These are phyloP conservation scores for Hanseniaspora guilliermondii DNA, from an alignment of 805 yeast genomes.

Conservation along the genomic window DNA sequence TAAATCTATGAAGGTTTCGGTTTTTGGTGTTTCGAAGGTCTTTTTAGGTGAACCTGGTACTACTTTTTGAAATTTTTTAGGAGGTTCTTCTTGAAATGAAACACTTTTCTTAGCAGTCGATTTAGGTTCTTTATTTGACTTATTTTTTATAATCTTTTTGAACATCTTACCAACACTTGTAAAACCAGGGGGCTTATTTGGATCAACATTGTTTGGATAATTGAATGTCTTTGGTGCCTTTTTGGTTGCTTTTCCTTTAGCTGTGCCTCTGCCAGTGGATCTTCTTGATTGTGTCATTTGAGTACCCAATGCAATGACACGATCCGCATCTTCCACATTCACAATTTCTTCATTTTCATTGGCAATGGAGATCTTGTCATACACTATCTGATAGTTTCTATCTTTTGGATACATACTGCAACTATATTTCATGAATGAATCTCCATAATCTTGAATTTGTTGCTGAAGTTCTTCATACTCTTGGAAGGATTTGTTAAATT, in stretches of 20 bases:
- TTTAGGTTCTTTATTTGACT: neutral
- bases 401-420: conserved; percentile 57
- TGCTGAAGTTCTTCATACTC: conserved; percentile 71
- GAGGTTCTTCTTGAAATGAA: neutral
- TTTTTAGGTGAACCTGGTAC: neutral
- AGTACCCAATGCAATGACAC: conserved; percentile 55
- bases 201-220: conserved; percentile 12
- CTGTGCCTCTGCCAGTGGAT: neutral
- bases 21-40: neutral
- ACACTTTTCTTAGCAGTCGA: neutral
- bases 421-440: conserved; percentile 33
- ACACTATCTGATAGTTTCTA: neutral
- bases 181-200: conserved; percentile 12
- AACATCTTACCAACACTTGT: conserved; percentile 5
- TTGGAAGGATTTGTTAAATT: conserved; percentile 72
- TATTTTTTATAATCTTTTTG: neutral
- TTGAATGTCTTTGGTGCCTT: conserved; percentile 18
- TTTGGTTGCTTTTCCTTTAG: conserved; percentile 16
- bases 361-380: conserved; percentile 48
- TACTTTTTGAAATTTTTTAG: conserved; percentile 7
- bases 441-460: conserved; percentile 38
- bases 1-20: neutral
- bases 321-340: conserved; percentile 50
- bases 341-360: conserved; percentile 49
- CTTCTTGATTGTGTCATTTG: conserved; percentile 31